These are phyloP conservation scores for Chalciporus piperatus DNA, from an alignment of 768 basidiomycete species.

Conservation along the genomic window DNA sequence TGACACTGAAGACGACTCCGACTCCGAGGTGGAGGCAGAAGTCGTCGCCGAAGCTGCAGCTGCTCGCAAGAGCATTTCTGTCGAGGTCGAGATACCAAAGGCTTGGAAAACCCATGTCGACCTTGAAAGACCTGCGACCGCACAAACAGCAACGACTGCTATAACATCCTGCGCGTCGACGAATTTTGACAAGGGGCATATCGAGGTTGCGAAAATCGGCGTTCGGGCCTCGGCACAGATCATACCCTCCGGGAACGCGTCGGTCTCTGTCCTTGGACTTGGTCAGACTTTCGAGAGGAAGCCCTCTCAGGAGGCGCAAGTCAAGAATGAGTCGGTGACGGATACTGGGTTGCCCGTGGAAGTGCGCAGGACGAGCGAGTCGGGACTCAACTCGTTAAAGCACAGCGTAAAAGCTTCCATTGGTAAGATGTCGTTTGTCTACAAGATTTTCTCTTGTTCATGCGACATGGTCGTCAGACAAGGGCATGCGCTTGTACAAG, in stretches of 20 bases:
- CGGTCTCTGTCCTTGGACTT: slow-evolving; percentile 14
- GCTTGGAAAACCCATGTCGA: background rate
- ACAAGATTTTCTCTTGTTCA: background rate
- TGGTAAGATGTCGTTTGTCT: slow-evolving; percentile 41
- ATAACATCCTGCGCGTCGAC: slow-evolving; percentile 19
- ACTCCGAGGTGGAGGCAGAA: slow-evolving; percentile 25
- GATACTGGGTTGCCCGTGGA: slow-evolving; percentile 29
- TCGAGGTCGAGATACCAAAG: slow-evolving; percentile 1
- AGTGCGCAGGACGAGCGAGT: slow-evolving; percentile 29
- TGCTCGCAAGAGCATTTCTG: background rate
- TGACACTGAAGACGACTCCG: slow-evolving; percentile 22
- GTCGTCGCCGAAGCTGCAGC: slow-evolving; percentile 20
- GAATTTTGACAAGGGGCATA: slow-evolving; percentile 25
- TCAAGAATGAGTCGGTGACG: slow-evolving; percentile 11
- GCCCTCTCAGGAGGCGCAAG: slow-evolving; percentile 5
- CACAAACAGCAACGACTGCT: slow-evolving; percentile 11
- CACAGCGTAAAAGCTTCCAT: slow-evolving; percentile 75
- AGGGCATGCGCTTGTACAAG: slow-evolving; percentile 66
- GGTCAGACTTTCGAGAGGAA: slow-evolving; percentile 9
- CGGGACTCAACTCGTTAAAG: slow-evolving; percentile 50
- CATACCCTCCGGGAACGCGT: slow-evolving; percentile 23
- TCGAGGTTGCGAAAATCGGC: slow-evolving; percentile 30
- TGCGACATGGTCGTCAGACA: slow-evolving; percentile 42
- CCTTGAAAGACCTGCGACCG: slow-evolving; percentile 5
- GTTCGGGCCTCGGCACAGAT: slow-evolving; percentile 30